A percentile compares a stretch with the other conserved stretches of the same genome.
phyloP scores from a whole-genome alignment of 1,284 basidiomycete species.

The Apiotrichum porosum region DNA sequence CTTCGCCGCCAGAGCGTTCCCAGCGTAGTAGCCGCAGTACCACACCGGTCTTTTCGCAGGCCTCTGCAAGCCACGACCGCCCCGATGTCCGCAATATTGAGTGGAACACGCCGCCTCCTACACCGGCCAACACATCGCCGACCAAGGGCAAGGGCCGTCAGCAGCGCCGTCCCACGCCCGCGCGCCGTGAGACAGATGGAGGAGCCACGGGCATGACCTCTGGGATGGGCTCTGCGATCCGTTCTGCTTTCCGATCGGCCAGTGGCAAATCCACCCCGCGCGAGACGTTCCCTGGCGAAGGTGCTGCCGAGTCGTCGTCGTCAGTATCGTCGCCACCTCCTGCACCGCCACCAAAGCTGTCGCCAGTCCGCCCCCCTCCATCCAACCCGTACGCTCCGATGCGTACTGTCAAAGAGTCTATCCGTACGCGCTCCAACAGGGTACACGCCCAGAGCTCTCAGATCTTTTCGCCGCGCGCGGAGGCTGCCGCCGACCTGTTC shows the following conservation, averaged over 20 bases:
- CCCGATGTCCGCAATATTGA: background rate
- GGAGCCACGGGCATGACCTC: conserved; percentile 5
- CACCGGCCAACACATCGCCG: background rate
- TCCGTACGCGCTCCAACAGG: conserved; percentile 19
- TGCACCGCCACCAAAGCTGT: no score
- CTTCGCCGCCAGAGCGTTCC: conserved; percentile 3
- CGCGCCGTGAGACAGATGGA: conserved; percentile 8
- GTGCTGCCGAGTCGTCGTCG: background rate
- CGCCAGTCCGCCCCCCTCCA: no score
- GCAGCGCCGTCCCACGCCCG: no score
- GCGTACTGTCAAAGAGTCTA: conserved; percentile 3
- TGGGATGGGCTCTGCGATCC: background rate
- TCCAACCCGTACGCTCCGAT: no score
- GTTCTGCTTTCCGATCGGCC: background rate
- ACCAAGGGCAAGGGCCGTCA: conserved; percentile 4
- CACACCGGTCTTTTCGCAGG: background rate
- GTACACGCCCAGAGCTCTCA: conserved; percentile 15
- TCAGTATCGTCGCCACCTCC: no score
- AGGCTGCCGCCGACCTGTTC: conserved; percentile 37
- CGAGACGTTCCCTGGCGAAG: background rate
- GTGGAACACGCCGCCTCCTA: background rate
- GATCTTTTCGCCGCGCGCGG: conserved; percentile 15
- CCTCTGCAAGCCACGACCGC: background rate
- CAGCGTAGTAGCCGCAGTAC: background rate
- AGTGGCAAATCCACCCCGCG: background rate